These are phyloP conservation scores for Oleoguttula mirabilis DNA, from an alignment of 495 filamentous ascomycete species.

Conservation along the genomic window DNA sequence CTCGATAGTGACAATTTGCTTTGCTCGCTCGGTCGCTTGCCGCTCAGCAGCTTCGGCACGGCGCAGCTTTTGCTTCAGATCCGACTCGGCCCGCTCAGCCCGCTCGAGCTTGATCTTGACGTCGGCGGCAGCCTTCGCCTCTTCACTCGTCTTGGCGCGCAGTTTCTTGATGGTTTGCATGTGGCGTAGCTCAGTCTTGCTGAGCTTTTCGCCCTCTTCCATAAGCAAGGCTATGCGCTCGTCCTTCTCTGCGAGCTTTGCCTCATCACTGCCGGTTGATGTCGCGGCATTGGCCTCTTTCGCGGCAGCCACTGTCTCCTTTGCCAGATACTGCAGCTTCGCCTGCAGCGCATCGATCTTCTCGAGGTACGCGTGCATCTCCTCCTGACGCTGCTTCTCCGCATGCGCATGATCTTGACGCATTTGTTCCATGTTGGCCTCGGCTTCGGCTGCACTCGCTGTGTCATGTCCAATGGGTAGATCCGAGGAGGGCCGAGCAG, in stretches of 20 bases:
- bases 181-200: conserved; percentile 72
- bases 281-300: conserved; percentile 49
- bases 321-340: conserved; percentile 77
- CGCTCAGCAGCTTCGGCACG: conserved; percentile 45
- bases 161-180: conserved; percentile 75
- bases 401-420: conserved; percentile 47
- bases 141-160: conserved; percentile 45
- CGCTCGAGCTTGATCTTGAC: conserved; percentile 52
- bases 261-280: conserved; percentile 52
- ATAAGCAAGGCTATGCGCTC: conserved; percentile 80
- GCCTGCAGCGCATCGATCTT: conserved; percentile 85
- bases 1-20: conserved; percentile 51
- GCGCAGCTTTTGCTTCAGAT: conserved; percentile 24
- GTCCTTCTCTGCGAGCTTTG: conserved; percentile 75
- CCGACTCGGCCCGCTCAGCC: conserved; percentile 33
- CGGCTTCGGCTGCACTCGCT: conserved; percentile 10
- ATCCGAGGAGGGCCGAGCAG: conserved; percentile 10
- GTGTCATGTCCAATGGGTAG: no score
- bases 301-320: conserved; percentile 61
- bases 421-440: conserved; percentile 34
- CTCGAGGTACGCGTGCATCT: conserved; percentile 71
- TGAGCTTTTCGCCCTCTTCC: conserved; percentile 84
- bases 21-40: conserved; percentile 49
- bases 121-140: conserved; percentile 51
- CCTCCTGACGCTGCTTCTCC: conserved; percentile 59